Percentiles rank a stretch among this genome's conserved stretches.
These are phyloP conservation scores for Aphanomyces invadans DNA, from an alignment of 352 stramenopile genomes.

Conservation along the genomic window DNA sequence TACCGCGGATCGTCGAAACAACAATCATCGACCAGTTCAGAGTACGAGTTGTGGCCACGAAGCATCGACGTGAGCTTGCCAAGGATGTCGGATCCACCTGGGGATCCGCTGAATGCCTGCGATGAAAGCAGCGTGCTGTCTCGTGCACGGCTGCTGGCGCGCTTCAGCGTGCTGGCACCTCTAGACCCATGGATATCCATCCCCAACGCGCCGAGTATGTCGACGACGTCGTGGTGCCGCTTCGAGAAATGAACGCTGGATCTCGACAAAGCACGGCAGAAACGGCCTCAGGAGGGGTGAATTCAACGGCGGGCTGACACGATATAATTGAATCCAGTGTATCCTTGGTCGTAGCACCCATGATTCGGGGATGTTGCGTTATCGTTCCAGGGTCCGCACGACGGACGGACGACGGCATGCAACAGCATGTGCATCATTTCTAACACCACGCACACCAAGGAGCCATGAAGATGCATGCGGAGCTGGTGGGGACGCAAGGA, in stretches of 20 bases:
- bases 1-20: background rate
- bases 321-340: background rate
- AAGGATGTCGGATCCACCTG: background rate
- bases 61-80: constrained; percentile 7
- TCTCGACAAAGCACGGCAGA: background rate
- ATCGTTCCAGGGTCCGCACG: too few relatives aligned
- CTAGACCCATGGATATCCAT: background rate
- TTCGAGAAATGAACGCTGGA: background rate
- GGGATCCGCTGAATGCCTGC: background rate
- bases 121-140: background rate
- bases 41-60: background rate
- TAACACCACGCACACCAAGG: too few relatives aligned
- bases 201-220: too few relatives aligned
- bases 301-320: background rate
- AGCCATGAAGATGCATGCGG: too few relatives aligned
- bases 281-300: background rate
- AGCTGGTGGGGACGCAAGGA: too few relatives aligned
- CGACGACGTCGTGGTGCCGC: background rate
- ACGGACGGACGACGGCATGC: too few relatives aligned
- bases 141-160: background rate
- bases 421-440: too few relatives aligned
- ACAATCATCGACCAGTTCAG: background rate
- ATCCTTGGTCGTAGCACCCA: background rate
- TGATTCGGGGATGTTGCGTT: too few relatives aligned
- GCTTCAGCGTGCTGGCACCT: background rate